Evolutionary conservation across 2,329 filamentous ascomycete genomes (phyloP).

Genomic region (Hymenoscyphus albidus): DNA sequence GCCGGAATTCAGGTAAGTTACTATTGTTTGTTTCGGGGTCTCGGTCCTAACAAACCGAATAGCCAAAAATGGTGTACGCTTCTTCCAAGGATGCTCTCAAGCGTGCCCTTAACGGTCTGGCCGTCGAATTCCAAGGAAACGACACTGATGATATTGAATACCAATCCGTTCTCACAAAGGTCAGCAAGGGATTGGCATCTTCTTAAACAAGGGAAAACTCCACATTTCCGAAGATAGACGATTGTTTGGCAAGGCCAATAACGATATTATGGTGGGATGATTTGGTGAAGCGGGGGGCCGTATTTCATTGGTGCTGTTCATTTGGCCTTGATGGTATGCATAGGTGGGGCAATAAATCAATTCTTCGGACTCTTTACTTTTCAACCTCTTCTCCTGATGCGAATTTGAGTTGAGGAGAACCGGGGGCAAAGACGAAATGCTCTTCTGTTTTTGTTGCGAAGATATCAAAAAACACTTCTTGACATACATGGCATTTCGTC

Average conservation of each 20-base stretch:
- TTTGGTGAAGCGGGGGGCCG: slow-evolving; percentile 11
- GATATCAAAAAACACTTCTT: slow-evolving; percentile 27
- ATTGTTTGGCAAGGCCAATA: slow-evolving; percentile 4
- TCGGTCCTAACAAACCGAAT: slow-evolving; percentile 15
- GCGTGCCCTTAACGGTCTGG: slow-evolving; percentile 71
- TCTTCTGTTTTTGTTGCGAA: slow-evolving; percentile 9
- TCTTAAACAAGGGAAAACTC: background rate
- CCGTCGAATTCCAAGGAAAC: slow-evolving; percentile 77
- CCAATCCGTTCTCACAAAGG: slow-evolving; percentile 62
- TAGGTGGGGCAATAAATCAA: slow-evolving; percentile 21
- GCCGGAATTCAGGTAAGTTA: slow-evolving; percentile 68
- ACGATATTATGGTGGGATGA: slow-evolving; percentile 8
- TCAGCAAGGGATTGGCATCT: slow-evolving; percentile 56
- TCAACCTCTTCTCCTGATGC: slow-evolving; percentile 1
- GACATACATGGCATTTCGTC: slow-evolving; percentile 16
- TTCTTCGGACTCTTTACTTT: slow-evolving; percentile 13
- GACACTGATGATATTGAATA: slow-evolving; percentile 79
- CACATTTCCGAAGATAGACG: background rate
- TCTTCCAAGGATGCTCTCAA: slow-evolving; percentile 85
- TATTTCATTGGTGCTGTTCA: slow-evolving; percentile 32
- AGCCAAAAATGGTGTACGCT: slow-evolving; percentile 89
- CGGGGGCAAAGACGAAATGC: slow-evolving; percentile 11
- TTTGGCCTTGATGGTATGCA: slow-evolving; percentile 29
- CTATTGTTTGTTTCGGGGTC: background rate
- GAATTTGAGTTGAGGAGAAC: slow-evolving; percentile 5